phyloP scores from a whole-genome alignment of 2,329 filamentous ascomycete species.

The Aspergillus floridensis region DNA sequence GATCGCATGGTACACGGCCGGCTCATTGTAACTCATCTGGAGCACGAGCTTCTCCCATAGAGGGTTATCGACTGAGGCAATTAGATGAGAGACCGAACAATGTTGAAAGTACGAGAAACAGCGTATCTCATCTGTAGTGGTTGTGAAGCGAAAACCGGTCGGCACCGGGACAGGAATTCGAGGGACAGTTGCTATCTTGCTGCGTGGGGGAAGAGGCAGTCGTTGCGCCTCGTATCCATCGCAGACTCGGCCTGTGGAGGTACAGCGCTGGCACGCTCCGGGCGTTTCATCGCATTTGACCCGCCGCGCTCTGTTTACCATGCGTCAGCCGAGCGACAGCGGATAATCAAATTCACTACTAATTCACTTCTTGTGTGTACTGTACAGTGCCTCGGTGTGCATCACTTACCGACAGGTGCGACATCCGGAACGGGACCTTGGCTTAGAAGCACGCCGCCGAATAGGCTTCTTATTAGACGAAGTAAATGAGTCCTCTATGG shows the following conservation, averaged over 20 bases:
- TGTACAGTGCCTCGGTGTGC: not conserved
- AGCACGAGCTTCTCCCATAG: conserved; percentile 8
- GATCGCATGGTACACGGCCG: conserved; percentile 12
- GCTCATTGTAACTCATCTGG: conserved; percentile 5
- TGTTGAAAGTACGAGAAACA: conserved; percentile 21
- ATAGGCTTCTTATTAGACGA: no score
- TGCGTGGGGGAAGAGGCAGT: not conserved
- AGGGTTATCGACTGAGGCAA: conserved; percentile 11
- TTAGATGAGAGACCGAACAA: conserved; percentile 14
- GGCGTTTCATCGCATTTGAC: conserved; percentile 32
- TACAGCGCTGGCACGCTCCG: conserved; percentile 36
- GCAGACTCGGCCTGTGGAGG: conserved; percentile 36
- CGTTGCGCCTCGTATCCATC: conserved; percentile 34
- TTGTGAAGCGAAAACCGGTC: not conserved
- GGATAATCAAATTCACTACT: no score
- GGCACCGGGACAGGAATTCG: not conserved
- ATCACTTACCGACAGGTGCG: conserved; percentile 2
- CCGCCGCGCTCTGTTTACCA: conserved; percentile 2
- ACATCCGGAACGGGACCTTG: not conserved
- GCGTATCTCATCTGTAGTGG: conserved; percentile 19
- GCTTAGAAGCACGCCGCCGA: not conserved
- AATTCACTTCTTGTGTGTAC: no score
- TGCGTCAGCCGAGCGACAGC: not conserved
- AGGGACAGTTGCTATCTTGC: not conserved
- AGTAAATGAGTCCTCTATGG: no score